Conservation (phyloP, 2,329 filamentous ascomycete species). For the Calycina herbarum region DNA sequence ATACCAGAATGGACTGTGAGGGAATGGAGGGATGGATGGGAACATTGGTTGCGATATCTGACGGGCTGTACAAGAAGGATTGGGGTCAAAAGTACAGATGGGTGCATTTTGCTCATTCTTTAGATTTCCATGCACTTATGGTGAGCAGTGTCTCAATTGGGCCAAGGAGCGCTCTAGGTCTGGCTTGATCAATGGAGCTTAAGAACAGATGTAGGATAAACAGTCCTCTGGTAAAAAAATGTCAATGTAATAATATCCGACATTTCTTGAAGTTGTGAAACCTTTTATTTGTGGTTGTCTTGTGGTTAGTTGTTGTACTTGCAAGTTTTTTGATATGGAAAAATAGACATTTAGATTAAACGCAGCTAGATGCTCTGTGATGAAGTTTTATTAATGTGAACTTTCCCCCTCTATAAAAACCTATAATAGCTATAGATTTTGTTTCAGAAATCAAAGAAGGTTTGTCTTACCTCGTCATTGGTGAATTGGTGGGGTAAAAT, state of each 20-base stretch:
- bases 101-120: slow-evolving; percentile 26
- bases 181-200: slow-evolving; percentile 22
- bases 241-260: slow-evolving; percentile 27
- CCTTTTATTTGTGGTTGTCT: not conserved
- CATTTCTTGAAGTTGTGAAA: not conserved
- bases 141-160: slow-evolving; percentile 27
- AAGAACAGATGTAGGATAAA: slow-evolving; percentile 36
- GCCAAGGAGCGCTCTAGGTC: slow-evolving; percentile 24
- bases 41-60: slow-evolving; percentile 21
- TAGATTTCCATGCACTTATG: slow-evolving; percentile 36
- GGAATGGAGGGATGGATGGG: slow-evolving; percentile 19
- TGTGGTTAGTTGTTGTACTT: not conserved
- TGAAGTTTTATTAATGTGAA: too few relatives aligned
- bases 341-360: too few relatives aligned
- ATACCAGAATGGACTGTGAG: slow-evolving; percentile 25
- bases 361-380: too few relatives aligned
- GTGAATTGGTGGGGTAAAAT: slow-evolving; percentile 4
- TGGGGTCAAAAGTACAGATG: slow-evolving; percentile 32
- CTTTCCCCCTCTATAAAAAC: too few relatives aligned
- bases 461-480: not conserved
- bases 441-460: not conserved
- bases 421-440: too few relatives aligned
- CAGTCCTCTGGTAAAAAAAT: slow-evolving; percentile 26
- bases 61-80: slow-evolving; percentile 35
- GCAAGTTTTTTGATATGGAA: too few relatives aligned